phyloP scores from a whole-genome alignment of 208 protist genomes.

The Blastocrithidia nonstop region DNA sequence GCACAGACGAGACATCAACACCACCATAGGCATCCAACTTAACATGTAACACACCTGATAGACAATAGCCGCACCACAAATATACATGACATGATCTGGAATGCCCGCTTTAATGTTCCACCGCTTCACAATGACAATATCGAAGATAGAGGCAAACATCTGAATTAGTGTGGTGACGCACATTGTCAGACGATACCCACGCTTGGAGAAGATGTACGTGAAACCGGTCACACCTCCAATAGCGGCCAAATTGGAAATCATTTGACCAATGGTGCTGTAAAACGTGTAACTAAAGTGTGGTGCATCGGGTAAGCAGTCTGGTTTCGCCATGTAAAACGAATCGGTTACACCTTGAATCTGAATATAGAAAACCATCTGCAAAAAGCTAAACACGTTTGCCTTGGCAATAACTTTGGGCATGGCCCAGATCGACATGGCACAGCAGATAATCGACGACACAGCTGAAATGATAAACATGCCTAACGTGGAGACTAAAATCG shows the following conservation, averaged over 20 bases:
- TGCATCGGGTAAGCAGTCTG: slow-evolving; percentile 18
- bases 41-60: slow-evolving; percentile 35
- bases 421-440: slow-evolving; percentile 24
- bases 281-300: slow-evolving; percentile 52
- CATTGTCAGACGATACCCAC: slow-evolving; percentile 28
- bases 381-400: slow-evolving; percentile 36
- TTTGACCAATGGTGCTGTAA: slow-evolving; percentile 30
- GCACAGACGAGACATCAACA: slow-evolving; percentile 60
- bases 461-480: slow-evolving; percentile 17
- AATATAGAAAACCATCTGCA: slow-evolving; percentile 26
- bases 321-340: slow-evolving; percentile 22
- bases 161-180: slow-evolving; percentile 12
- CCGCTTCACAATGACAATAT: slow-evolving; percentile 46
- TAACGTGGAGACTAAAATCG: slow-evolving; percentile 17
- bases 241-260: slow-evolving; percentile 26
- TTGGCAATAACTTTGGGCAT: slow-evolving; percentile 41
- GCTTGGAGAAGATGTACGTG: slow-evolving; percentile 34
- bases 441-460: slow-evolving; percentile 19
- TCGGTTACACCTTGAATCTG: slow-evolving; percentile 16
- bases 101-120: slow-evolving; percentile 34
- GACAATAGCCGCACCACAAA: slow-evolving; percentile 54
- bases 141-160: slow-evolving; percentile 23
- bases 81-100: slow-evolving; percentile 49
- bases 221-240: slow-evolving; percentile 24
- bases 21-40: slow-evolving; percentile 50